Percentiles rank a stretch among this genome's conserved stretches.
Conservation (phyloP, 805 yeast species). For the Metschnikowia bowlesiae region DNA sequence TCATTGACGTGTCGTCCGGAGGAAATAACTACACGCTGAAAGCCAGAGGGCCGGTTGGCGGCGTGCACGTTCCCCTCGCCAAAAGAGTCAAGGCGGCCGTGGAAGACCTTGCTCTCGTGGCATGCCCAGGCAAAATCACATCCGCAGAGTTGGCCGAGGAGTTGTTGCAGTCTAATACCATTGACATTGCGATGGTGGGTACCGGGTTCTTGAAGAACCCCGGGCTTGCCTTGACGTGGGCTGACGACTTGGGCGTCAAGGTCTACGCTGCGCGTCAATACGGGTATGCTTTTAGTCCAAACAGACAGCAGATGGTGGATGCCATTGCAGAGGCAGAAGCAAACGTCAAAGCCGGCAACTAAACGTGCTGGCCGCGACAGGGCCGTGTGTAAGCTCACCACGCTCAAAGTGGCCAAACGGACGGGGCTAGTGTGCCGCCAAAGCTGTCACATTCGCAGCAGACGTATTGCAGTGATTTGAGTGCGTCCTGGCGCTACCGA, state of each 20-base stretch:
- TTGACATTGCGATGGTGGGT: slow-evolving; percentile 49
- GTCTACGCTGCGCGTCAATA: slow-evolving; percentile 18
- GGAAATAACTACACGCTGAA: slow-evolving; percentile 33
- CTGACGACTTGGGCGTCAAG: slow-evolving; percentile 43
- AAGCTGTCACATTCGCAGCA: too few relatives aligned
- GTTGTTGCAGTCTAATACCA: slow-evolving; percentile 37
- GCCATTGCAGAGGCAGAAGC: neutral
- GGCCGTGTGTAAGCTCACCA: rapidly evolving
- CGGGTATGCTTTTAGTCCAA: neutral
- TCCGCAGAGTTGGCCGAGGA: slow-evolving; percentile 9
- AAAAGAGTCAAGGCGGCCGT: slow-evolving; percentile 39
- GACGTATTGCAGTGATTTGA: too few relatives aligned
- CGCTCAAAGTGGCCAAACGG: too few relatives aligned
- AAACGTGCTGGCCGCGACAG: neutral
- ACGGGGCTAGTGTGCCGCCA: too few relatives aligned
- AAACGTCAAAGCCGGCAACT: neutral
- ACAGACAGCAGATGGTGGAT: neutral
- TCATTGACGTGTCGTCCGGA: slow-evolving; percentile 54
- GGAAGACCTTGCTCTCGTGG: slow-evolving; percentile 39
- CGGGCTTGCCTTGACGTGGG: slow-evolving; percentile 46
- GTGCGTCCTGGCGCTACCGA: too few relatives aligned
- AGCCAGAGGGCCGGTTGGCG: neutral
- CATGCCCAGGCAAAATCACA: slow-evolving; percentile 47
- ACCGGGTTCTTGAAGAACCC: slow-evolving; percentile 45
- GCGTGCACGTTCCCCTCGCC: slow-evolving; percentile 23